Evolutionary conservation across 78 protist genomes (phyloP), one percentile per base, ranked within the genome.

Genomic region (Capsaspora owczarzaki): DNA sequence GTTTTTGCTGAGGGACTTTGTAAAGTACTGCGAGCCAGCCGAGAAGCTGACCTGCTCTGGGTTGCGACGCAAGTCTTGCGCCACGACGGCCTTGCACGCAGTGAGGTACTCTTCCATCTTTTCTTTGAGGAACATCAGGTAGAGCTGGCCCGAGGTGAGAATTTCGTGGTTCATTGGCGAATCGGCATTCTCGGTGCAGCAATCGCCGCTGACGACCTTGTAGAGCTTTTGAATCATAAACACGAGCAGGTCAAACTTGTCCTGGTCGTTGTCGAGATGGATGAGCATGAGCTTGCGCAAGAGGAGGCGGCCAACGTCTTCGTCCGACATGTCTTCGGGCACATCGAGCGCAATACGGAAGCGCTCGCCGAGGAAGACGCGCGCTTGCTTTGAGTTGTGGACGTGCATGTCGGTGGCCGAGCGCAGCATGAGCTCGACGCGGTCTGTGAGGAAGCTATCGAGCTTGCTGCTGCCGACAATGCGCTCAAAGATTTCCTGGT

Each of bases 121-220:
- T 44, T 69, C 84, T 71, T 78, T 78, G 38, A 80, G 6, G 19
- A 76, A 8, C 79, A 74, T 74, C 27, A 31, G 3, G 72, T 68
- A 71, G 33, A 94, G 63, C 80, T 92, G 95, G 20, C 97, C 98
- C 23, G 95, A 87, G 31, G 85, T 31, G n/a, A 91, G 78, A 0
- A 87, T 80, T 78, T 94, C 97, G 44, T 96, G 97, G 75, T 80
- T 51, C 80, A 44, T 51, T 22, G 91, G 80, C 20, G 92, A 31
- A 82, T 96, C 98, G n/a, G 80, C 42, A 74, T 87, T 88, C 77
- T 96, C 97, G 0, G 76, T 72, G 31, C 33, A 20, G 25, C 53
- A 37, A 31, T 89, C 69, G 38, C 97, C 95, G 23, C 78, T n/a
- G 25, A 85, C 92, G 19, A 89, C 75, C 23, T 84, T 42, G 86